These are phyloP conservation scores for Rhizopogon roseolus DNA, from an alignment of 768 basidiomycete species.

Conservation along the genomic window DNA sequence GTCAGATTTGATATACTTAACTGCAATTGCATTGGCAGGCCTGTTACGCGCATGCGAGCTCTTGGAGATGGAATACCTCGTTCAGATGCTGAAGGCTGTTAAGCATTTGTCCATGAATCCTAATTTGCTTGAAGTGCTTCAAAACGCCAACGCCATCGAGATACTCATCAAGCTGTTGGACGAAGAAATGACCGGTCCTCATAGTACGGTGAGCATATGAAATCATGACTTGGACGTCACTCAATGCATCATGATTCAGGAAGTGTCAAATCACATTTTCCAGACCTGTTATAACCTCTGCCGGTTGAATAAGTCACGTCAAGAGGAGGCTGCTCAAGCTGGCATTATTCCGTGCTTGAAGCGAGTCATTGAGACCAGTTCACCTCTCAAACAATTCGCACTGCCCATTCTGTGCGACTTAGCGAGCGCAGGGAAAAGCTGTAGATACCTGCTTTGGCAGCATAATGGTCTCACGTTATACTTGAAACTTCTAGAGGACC, in stretches of 20 bases:
- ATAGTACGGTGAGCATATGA: conserved; percentile 63
- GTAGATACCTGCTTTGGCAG: conserved; percentile 87
- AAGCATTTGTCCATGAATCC: conserved; percentile 96
- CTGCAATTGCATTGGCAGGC: conserved; percentile 41
- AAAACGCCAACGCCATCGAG: conserved; percentile 94
- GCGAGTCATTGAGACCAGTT: conserved; percentile 81
- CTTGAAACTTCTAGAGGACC: conserved; percentile 70
- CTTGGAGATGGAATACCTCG: conserved; percentile 83
- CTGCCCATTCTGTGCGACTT: conserved; percentile 96
- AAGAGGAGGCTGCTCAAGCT: conserved; percentile 95
- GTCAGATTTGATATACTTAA: conserved; percentile 4
- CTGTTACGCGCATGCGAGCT: conserved; percentile 82
- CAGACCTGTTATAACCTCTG: conserved; percentile 97
- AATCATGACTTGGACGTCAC: not conserved
- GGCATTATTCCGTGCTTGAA: conserved; percentile 92
- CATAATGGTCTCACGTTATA: conserved; percentile 87
- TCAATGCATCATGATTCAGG: conserved; percentile 41
- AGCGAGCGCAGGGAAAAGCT: conserved; percentile 91
- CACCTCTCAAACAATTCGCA: conserved; percentile 95
- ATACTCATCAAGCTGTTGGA: conserved; percentile 83
- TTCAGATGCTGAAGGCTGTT: conserved; percentile 88
- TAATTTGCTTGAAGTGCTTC: conserved; percentile 84
- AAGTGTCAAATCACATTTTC: conserved; percentile 96
- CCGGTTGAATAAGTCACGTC: conserved; percentile 87
- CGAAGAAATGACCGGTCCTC: conserved; percentile 70